Percentiles rank a stretch among this genome's conserved stretches.
phyloP scores from a whole-genome alignment of 78 protist genomes.

The Dictyostelium firmibasis region DNA sequence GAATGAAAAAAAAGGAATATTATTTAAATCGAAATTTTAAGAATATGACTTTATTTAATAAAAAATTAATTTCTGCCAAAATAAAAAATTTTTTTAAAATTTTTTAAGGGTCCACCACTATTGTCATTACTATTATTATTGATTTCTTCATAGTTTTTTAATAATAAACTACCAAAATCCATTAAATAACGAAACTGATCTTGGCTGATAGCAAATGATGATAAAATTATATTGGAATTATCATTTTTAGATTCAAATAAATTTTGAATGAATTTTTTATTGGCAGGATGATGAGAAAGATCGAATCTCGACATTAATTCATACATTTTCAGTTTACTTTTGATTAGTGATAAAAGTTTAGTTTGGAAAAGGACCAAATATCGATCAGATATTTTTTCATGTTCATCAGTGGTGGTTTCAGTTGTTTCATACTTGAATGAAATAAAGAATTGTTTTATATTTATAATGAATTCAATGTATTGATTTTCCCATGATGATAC shows the following conservation, averaged over 20 bases:
- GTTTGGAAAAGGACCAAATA: neutral
- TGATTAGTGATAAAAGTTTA: neutral
- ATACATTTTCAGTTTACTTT: neutral
- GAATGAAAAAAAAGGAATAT: neutral
- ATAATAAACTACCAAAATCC: neutral
- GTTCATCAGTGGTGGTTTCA: neutral
- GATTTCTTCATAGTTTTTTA: neutral
- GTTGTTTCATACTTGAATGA: neutral
- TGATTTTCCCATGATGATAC: neutral
- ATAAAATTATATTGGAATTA: neutral
- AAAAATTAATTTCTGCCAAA: neutral
- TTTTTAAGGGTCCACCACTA: neutral
- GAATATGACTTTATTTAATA: neutral
- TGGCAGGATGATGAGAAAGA: neutral
- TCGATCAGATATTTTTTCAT: neutral
- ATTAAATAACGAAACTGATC: neutral
- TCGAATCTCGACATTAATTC: neutral
- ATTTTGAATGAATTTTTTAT: neutral
- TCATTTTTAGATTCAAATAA: neutral
- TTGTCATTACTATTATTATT: neutral
- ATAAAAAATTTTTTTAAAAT: neutral
- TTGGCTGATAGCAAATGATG: neutral
- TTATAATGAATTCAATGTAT: neutral
- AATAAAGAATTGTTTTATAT: neutral
- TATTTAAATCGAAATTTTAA: too few species aligned